Conservation (phyloP, 176 grass and related monocot genomes). For the Triticum aestivum region DNA sequence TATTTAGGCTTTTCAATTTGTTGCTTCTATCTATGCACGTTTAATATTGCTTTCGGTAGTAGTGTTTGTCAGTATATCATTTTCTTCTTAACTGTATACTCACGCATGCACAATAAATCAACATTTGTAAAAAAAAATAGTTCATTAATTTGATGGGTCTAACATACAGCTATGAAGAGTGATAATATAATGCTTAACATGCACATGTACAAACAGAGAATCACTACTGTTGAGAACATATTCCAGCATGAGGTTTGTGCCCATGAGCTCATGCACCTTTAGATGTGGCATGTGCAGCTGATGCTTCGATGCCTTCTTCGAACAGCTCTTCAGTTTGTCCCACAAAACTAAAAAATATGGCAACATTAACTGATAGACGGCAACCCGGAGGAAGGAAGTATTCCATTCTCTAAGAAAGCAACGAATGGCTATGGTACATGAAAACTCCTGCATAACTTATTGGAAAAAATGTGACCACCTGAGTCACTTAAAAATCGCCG, state of each 20-base stretch:
- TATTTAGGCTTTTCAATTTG: background rate
- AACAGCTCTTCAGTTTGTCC: too few species aligned
- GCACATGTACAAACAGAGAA: background rate
- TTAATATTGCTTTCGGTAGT: background rate
- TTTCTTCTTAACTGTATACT: background rate
- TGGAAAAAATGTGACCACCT: background rate
- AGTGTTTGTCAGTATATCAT: background rate
- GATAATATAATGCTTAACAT: background rate
- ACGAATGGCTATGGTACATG: background rate
- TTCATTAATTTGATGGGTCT: background rate
- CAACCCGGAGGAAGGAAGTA: background rate
- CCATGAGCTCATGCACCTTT: constrained; percentile 23
- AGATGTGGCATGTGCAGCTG: background rate
- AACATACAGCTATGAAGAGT: background rate
- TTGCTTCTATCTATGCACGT: background rate
- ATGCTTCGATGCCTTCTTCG: background rate
- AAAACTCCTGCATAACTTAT: background rate
- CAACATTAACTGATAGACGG: background rate
- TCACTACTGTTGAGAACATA: constrained; percentile 20
- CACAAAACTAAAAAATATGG: background rate
- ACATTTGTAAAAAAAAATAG: background rate
- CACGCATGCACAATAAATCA: background rate
- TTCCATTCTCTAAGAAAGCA: background rate
- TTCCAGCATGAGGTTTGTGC: constrained; percentile 10
- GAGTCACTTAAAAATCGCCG: background rate